These are phyloP conservation scores for Camellia oleifera DNA, from an alignment of 179 eudicot species.

Conservation along the genomic window DNA sequence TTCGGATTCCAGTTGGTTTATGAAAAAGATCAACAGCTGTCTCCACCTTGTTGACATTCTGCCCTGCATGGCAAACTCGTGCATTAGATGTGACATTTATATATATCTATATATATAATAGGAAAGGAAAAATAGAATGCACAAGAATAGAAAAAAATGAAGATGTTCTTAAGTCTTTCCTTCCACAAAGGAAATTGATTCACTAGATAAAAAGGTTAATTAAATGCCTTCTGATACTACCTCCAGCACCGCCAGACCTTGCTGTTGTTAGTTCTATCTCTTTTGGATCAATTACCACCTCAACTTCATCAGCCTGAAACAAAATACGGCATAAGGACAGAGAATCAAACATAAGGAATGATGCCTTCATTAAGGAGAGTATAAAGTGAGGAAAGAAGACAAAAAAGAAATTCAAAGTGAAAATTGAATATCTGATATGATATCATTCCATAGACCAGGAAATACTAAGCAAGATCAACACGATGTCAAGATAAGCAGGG, in stretches of 20 bases:
- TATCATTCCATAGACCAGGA: neutral
- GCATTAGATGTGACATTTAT: constrained; percentile 18
- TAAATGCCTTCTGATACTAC: constrained; percentile 29
- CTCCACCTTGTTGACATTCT: constrained; percentile 99
- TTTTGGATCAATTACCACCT: constrained; percentile 92
- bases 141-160: constrained; percentile 2
- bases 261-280: constrained; percentile 98
- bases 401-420: neutral
- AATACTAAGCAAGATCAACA: neutral
- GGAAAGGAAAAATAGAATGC: neutral
- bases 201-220: neutral
- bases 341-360: neutral
- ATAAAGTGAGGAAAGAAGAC: neutral
- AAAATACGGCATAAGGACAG: neutral
- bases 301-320: constrained; percentile 93
- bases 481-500: neutral
- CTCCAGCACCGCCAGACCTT: constrained; percentile 99
- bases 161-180: neutral
- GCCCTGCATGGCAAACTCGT: constrained; percentile 59
- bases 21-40: constrained; percentile 93
- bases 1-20: constrained; percentile 98
- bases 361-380: constrained; percentile 2
- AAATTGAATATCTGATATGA: neutral
- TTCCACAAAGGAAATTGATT: neutral
- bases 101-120: neutral